A percentile compares a stretch with the other conserved stretches of the same genome.
Evolutionary conservation across 2,329 filamentous ascomycete species (phyloP).

Genomic region (Arthrobotrys sinensis): DNA sequence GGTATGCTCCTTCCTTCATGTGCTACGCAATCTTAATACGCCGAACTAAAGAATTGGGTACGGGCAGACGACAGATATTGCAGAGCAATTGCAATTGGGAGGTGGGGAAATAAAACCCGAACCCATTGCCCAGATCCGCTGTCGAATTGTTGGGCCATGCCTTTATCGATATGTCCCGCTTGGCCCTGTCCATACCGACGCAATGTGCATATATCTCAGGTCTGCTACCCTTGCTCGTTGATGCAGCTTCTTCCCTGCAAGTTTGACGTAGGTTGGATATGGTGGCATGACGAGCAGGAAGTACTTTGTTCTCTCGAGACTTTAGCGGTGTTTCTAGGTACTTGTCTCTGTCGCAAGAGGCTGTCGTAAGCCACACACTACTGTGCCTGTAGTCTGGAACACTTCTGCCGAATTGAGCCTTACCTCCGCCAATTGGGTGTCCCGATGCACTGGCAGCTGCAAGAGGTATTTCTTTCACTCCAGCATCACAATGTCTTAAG

Average conservation of each 20-base stretch:
- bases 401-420: not conserved
- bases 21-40: constrained; percentile 60
- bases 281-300: constrained; percentile 36
- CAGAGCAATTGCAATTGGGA: constrained; percentile 4
- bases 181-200: constrained; percentile 34
- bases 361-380: constrained; percentile 40
- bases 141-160: constrained; percentile 45
- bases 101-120: constrained; percentile 60
- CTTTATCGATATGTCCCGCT: constrained; percentile 51
- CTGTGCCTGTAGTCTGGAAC: constrained; percentile 48
- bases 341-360: not conserved
- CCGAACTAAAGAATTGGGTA: constrained; percentile 42
- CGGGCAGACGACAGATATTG: constrained; percentile 38
- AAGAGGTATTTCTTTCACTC: constrained; percentile 21
- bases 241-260: constrained; percentile 58
- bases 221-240: constrained; percentile 40
- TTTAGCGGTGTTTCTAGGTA: constrained; percentile 22
- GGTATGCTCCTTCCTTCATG: constrained; percentile 51
- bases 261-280: constrained; percentile 50
- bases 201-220: constrained; percentile 46
- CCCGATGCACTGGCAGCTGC: constrained; percentile 20
- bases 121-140: constrained; percentile 39
- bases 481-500: constrained; percentile 16
- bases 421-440: constrained; percentile 41
- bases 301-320: constrained; percentile 14